Evolutionary conservation across 441 rosid species (phyloP).

Genomic region (Adansonia madagascariensis): DNA sequence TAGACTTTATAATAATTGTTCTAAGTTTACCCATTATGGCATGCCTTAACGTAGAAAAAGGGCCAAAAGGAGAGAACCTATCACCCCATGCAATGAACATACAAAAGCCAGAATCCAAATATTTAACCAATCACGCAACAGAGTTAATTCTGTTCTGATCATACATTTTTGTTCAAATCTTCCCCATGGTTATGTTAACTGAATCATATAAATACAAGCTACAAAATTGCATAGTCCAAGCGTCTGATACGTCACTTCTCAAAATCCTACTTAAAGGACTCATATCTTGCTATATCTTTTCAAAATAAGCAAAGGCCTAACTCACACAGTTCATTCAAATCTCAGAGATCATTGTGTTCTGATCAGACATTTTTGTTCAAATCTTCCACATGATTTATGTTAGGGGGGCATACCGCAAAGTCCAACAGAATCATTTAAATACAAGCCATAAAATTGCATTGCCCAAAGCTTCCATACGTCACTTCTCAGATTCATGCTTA

Average conservation of each 20-base stretch:
- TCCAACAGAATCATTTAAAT: background rate
- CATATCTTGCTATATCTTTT: constrained; percentile 1
- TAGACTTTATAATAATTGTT: background rate
- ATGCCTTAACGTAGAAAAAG: background rate
- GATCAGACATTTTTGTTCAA: background rate
- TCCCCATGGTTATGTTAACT: background rate
- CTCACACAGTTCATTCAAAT: too few relatives aligned
- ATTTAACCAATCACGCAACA: background rate
- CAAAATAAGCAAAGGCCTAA: background rate
- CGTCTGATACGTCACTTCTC: background rate
- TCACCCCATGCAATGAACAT: constrained; percentile 1
- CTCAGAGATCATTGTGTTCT: background rate
- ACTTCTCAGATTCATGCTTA: background rate
- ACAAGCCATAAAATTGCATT: background rate
- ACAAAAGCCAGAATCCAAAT: background rate
- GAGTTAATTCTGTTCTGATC: background rate
- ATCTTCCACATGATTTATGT: constrained; percentile 4
- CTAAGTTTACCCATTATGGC: constrained; percentile 7
- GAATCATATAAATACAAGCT: background rate
- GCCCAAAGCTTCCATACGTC: background rate
- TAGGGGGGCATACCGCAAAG: background rate
- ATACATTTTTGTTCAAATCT: background rate
- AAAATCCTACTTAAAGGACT: background rate
- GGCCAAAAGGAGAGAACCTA: background rate
- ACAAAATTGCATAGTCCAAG: background rate